Conservation (phyloP, 2,329 filamentous ascomycete species). For the Basipetospora chlamydospora region DNA sequence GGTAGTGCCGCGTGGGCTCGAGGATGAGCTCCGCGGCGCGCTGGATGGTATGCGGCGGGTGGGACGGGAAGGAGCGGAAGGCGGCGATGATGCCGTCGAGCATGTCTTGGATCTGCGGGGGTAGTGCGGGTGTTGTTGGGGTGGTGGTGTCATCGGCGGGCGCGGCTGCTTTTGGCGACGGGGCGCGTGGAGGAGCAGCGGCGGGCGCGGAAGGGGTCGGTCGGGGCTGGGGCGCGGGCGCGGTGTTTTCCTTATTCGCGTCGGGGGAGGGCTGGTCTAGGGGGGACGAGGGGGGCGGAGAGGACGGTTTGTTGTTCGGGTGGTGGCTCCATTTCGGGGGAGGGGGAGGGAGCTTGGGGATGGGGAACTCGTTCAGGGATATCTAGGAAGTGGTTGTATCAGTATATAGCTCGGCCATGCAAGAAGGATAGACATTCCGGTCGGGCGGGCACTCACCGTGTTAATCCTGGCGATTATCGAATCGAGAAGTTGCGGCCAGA, state of each 20-base stretch:
- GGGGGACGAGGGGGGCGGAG: constrained; percentile 31
- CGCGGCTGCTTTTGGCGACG: constrained; percentile 18
- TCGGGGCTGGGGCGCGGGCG: constrained; percentile 22
- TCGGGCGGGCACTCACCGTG: constrained; percentile 1
- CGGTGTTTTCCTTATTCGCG: constrained; percentile 55
- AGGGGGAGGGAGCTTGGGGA: constrained; percentile 41
- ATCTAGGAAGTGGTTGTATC: too few relatives aligned
- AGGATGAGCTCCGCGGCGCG: constrained; percentile 78
- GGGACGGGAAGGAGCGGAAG: constrained; percentile 52
- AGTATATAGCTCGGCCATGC: too few relatives aligned
- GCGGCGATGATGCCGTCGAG: constrained; percentile 45
- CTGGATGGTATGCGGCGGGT: constrained; percentile 86
- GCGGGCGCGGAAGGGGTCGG: constrained; percentile 15
- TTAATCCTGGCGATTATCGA: constrained; percentile 1
- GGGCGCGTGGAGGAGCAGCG: constrained; percentile 24
- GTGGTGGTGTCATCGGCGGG: constrained; percentile 17
- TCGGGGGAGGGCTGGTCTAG: constrained; percentile 33
- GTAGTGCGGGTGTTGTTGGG: constrained; percentile 33
- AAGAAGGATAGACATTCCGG: too few relatives aligned
- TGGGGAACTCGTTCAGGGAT: constrained; percentile 59
- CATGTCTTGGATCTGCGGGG: constrained; percentile 48
- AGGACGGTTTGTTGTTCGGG: constrained; percentile 25
- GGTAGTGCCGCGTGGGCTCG: constrained; percentile 64
- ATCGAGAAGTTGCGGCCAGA: constrained; percentile 2
- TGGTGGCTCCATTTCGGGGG: constrained; percentile 22